Evolutionary conservation across 371 early-diverging fungal species (phyloP).

Genomic region (Lichtheimia corymbifera): DNA sequence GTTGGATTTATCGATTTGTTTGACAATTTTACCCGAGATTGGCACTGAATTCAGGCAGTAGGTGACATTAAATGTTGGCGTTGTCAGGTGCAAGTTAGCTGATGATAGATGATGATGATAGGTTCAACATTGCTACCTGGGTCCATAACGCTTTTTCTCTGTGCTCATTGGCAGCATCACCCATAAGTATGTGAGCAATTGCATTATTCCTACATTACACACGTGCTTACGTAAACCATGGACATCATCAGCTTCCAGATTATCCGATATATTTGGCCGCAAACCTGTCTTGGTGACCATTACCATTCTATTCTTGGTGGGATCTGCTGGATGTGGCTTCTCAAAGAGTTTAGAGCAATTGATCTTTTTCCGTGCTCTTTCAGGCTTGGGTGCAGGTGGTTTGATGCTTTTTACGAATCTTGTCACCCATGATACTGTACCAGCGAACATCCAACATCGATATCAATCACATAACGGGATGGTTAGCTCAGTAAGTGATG

Average conservation of each 20-base stretch:
- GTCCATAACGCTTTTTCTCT: neutral
- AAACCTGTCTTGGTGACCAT: constrained; percentile 30
- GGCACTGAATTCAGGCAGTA: constrained; percentile 4
- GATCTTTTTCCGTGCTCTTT: constrained; percentile 69
- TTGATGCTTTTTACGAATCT: constrained; percentile 28
- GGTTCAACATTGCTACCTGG: constrained; percentile 1
- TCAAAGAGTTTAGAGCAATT: constrained; percentile 61
- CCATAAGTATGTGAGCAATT: neutral
- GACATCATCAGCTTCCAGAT: constrained; percentile 25
- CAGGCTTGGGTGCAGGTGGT: constrained; percentile 84
- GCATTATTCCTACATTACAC: too few species aligned
- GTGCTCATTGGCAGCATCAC: neutral
- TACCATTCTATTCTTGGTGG: constrained; percentile 29
- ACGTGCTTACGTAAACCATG: neutral
- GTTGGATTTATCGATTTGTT: constrained; percentile 23
- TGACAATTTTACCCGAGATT: constrained; percentile 1
- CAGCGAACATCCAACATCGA: constrained; percentile 30
- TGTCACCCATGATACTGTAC: constrained; percentile 36
- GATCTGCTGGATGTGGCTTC: constrained; percentile 52
- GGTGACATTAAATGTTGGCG: neutral
- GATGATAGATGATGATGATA: neutral
- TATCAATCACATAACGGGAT: constrained; percentile 42
- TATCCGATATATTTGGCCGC: constrained; percentile 43
- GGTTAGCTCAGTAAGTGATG: constrained; percentile 32
- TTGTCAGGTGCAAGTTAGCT: neutral